Evolutionary conservation across 495 filamentous ascomycete species (phyloP).

Genomic region (Penicillium macrosclerotiorum): DNA sequence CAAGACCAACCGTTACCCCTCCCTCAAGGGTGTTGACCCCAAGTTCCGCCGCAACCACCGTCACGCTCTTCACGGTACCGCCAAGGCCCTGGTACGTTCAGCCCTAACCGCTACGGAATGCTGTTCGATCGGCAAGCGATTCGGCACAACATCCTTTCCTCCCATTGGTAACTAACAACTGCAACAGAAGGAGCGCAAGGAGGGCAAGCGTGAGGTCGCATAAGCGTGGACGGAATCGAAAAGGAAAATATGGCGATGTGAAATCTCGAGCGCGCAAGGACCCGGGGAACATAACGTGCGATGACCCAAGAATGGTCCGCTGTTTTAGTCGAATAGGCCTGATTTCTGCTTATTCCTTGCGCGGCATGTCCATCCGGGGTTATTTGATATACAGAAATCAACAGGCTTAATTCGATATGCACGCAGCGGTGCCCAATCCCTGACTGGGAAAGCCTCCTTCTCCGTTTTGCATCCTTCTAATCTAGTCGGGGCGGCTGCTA

Average conservation of each 20-base stretch:
- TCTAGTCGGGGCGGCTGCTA: too few relatives aligned
- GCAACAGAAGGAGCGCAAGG: conserved; percentile 91
- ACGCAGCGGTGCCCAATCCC: conserved; percentile 24
- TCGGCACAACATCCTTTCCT: background rate
- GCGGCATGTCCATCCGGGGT: conserved; percentile 23
- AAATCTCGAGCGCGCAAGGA: conserved; percentile 38
- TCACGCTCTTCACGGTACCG: conserved; percentile 97
- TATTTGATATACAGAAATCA: conserved; percentile 34
- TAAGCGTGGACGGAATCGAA: conserved; percentile 48
- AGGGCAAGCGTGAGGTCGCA: conserved; percentile 91
- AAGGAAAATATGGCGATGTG: conserved; percentile 29
- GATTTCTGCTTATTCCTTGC: conserved; percentile 34
- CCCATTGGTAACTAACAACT: conserved; percentile 38
- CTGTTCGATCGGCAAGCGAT: background rate
- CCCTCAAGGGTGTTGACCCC: conserved; percentile 96
- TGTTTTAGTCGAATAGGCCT: conserved; percentile 28
- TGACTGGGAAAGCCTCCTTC: conserved; percentile 10
- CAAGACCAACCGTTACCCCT: conserved; percentile 97
- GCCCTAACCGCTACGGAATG: background rate
- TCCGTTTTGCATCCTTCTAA: conserved; percentile 3
- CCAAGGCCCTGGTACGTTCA: conserved; percentile 88
- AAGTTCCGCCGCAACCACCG: conserved; percentile 99
- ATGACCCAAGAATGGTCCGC: conserved; percentile 33
- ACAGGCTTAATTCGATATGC: conserved; percentile 36
- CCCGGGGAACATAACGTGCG: conserved; percentile 40